phyloP scores from a whole-genome alignment of 1,284 basidiomycete species.

The Ceratobasidium sp. region DNA sequence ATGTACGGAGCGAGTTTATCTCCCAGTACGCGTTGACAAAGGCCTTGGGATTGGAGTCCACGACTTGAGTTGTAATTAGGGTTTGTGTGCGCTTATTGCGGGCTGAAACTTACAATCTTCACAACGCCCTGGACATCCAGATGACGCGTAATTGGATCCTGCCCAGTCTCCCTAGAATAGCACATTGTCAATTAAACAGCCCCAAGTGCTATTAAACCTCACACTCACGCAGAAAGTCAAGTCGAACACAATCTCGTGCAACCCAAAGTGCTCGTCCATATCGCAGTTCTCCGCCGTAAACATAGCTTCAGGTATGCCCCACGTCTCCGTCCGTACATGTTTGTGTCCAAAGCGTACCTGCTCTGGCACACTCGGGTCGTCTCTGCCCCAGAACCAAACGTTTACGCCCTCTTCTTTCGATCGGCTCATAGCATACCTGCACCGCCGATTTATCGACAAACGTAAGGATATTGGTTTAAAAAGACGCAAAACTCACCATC shows the following conservation, averaged over 20 bases:
- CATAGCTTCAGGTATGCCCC: constrained; percentile 62
- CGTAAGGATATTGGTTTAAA: background rate
- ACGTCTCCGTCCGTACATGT: constrained; percentile 55
- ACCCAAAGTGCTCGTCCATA: constrained; percentile 60
- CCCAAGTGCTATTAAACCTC: background rate
- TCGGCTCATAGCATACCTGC: constrained; percentile 58
- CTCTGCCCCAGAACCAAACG: constrained; percentile 67
- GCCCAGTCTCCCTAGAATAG: constrained; percentile 64
- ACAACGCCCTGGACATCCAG: constrained; percentile 57
- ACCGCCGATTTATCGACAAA: background rate
- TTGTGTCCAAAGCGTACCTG: constrained; percentile 54
- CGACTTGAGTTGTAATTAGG: constrained; percentile 54
- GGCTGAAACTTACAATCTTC: constrained; percentile 56
- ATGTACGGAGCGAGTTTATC: constrained; percentile 67
- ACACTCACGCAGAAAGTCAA: constrained; percentile 64
- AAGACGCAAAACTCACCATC: constrained; percentile 54
- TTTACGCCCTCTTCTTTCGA: constrained; percentile 57
- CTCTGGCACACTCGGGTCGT: constrained; percentile 56
- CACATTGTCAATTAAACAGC: background rate
- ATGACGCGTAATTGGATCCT: constrained; percentile 54
- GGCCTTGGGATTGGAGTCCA: constrained; percentile 63
- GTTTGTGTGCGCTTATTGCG: constrained; percentile 17
- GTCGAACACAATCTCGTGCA: constrained; percentile 64
- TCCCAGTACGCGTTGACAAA: constrained; percentile 73
- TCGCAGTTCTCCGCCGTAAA: constrained; percentile 60